Percentiles rank a stretch among this genome's conserved stretches.
Conservation (phyloP, 2,329 filamentous ascomycete genomes). For the Zasmidium angulare region DNA sequence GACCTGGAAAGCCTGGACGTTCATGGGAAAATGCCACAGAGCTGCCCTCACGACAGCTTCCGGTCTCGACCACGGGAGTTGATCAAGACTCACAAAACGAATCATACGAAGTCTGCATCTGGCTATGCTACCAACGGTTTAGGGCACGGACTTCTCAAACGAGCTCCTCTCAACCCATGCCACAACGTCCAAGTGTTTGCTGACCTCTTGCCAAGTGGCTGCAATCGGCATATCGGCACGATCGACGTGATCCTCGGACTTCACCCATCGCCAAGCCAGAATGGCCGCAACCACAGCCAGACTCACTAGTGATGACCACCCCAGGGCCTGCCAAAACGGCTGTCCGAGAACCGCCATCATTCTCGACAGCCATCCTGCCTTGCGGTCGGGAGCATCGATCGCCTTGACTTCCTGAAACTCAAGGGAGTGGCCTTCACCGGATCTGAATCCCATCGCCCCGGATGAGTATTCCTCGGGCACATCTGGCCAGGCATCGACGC, state of each 20-base stretch:
- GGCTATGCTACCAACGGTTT: no score
- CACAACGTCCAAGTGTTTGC: neutral
- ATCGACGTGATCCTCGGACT: neutral
- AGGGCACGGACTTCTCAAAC: no score
- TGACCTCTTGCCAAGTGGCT: neutral
- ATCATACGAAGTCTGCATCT: no score
- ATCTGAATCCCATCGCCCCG: neutral
- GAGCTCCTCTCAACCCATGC: neutral
- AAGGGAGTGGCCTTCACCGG: neutral
- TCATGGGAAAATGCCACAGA: no score
- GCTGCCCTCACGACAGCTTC: no score
- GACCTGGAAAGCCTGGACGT: neutral
- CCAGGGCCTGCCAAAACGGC: neutral
- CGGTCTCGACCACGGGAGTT: no score
- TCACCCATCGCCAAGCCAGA: neutral
- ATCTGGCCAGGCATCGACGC: conserved; percentile 42
- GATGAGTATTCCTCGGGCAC: conserved; percentile 24
- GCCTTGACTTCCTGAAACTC: neutral
- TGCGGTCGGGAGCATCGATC: neutral
- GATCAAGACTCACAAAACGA: no score
- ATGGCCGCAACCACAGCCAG: neutral
- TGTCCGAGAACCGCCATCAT: neutral
- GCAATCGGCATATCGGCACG: neutral
- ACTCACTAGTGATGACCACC: neutral
- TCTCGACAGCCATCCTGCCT: neutral